phyloP scores from a whole-genome alignment of 768 basidiomycete species.

The Termitomyces sp. region DNA sequence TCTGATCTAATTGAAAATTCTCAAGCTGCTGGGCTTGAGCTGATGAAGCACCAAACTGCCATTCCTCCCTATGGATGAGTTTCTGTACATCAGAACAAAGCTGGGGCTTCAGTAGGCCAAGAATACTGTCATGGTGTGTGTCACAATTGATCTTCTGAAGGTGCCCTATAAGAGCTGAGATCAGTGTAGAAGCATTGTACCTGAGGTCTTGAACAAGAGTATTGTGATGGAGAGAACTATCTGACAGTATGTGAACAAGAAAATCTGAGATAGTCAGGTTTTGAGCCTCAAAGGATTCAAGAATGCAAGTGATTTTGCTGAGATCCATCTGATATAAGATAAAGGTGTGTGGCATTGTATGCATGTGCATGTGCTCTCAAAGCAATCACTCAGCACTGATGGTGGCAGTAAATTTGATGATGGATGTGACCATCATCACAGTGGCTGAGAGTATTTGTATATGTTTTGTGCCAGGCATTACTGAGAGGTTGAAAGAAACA shows the following conservation, averaged over 20 bases:
- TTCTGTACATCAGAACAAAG: not conserved
- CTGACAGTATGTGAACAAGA: not conserved
- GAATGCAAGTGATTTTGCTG: no score
- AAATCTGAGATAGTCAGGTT: not conserved
- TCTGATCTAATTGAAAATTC: not conserved
- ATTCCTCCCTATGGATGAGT: not conserved
- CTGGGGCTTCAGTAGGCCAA: not conserved
- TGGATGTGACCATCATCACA: no score
- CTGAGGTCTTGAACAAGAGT: not conserved
- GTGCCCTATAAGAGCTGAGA: not conserved
- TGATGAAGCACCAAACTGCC: not conserved
- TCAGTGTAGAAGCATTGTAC: not conserved
- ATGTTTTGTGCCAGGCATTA: no score
- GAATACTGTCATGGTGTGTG: not conserved
- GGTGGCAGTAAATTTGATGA: no score
- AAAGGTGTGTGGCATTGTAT: no score
- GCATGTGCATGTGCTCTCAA: no score
- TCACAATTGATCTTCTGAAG: no score
- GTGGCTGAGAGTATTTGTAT: no score
- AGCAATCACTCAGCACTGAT: no score
- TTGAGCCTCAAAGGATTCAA: no score
- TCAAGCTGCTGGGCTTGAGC: not conserved
- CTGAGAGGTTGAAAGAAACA: no score
- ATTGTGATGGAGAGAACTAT: not conserved
- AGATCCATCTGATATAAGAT: no score